Evolutionary conservation across 2,329 filamentous ascomycete species (phyloP), one percentile per base, ranked within the genome.

Genomic region (Apiospora pterosperma): DNA sequence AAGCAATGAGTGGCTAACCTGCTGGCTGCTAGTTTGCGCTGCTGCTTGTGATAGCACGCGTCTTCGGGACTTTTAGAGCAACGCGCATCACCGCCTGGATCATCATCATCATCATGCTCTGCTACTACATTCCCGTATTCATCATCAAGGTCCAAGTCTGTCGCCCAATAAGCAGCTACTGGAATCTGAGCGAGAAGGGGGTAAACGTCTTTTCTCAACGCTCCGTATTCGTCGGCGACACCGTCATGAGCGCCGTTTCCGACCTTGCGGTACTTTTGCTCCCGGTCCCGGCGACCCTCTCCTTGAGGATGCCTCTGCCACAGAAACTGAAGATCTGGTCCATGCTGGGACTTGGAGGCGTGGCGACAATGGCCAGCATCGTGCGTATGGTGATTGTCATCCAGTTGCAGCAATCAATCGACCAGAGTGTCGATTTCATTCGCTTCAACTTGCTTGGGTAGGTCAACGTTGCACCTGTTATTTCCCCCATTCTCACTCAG

Each of bases 401-500:
- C 28, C 16, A 16, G 25, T 6, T 62, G 39, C 60, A 34, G 19
- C 28, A 10, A 16, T 42, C 39, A 10, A 48, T n/a, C 8, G 60
- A 62, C 28, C 38, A 62, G 39, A 62, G 38, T 10, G 39, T 62
- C 39, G 39, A 62, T 5, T 62, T 62, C 36, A 31, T 62, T 5
- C 60, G 39, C 28, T 62, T 62, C 28, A 62, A 62, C 19, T 34
- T 62, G 28, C 60, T 62, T n/a, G 60, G 60, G 60, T 62, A 36
- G 7, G 60, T 44, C 12, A 21, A 25, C 19, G 5, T 11, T 21
- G 2, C n/a, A 10, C 25, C 14, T 2, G 10, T 58, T 1, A 16
- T 10, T 60, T 38, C 8, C 12, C 38, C 23, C 36, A 21, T n/a
- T 21, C 21, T 12, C n/a, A 2, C 5, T 2, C 16, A n/a, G 23